phyloP scores from a whole-genome alignment of 1,139 yeast species.

The Hemisphaericaspora xylanilytica region DNA sequence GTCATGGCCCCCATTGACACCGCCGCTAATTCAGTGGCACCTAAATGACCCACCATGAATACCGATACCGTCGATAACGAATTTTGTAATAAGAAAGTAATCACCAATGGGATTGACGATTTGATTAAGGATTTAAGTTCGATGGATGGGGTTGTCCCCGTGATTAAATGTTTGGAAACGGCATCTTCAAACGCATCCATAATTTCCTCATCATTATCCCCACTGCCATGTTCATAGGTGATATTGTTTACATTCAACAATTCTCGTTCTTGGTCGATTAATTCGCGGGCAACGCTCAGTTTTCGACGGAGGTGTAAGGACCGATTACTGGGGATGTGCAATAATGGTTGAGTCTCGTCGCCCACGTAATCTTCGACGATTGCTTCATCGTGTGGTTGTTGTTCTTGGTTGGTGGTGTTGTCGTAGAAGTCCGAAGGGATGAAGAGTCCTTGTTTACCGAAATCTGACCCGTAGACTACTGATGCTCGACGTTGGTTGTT shows the following conservation, averaged over 20 bases:
- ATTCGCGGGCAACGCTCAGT: constrained; percentile 26
- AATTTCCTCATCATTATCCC: constrained; percentile 29
- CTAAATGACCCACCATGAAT: constrained; percentile 58
- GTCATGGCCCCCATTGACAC: constrained; percentile 65
- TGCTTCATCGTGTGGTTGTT: constrained; percentile 8
- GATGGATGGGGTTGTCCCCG: constrained; percentile 23
- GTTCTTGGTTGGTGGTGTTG: constrained; percentile 2
- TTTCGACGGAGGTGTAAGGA: constrained; percentile 17
- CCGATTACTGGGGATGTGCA: constrained; percentile 6
- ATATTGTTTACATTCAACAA: constrained; percentile 32
- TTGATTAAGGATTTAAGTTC: constrained; percentile 42
- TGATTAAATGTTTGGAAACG: constrained; percentile 25
- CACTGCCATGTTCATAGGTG: constrained; percentile 17
- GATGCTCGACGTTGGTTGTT: constrained; percentile 52
- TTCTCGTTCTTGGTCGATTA: constrained; percentile 37
- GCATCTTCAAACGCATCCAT: constrained; percentile 39
- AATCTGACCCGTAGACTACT: constrained; percentile 46
- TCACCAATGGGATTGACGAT: constrained; percentile 51
- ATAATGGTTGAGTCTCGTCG: constrained; percentile 18
- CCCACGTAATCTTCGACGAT: constrained; percentile 16
- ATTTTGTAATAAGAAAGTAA: constrained; percentile 54
- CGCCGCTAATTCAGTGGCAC: constrained; percentile 58
- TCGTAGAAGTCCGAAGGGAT: constrained; percentile 49
- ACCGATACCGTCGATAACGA: constrained; percentile 58
- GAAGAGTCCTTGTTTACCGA: constrained; percentile 53